Evolutionary conservation across 805 yeast genomes (phyloP).

Genomic region (Starmerella apicola): DNA sequence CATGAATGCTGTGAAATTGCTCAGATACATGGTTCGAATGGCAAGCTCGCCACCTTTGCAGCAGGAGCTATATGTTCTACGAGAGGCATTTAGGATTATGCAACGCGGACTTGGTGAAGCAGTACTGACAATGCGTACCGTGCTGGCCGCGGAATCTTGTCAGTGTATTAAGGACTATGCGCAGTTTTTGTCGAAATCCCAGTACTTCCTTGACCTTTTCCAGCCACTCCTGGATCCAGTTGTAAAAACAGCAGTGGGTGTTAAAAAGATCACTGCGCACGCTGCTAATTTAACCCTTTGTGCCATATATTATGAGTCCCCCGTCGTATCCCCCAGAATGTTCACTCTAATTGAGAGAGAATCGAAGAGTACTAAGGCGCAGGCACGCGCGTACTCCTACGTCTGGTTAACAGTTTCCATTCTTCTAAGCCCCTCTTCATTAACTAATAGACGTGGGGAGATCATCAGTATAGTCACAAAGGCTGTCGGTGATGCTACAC

Average conservation of each 20-base stretch:
- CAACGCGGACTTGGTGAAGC: constrained; percentile 56
- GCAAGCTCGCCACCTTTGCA: too few species aligned
- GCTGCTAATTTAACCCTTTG: constrained; percentile 32
- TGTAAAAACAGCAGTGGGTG: constrained; percentile 42
- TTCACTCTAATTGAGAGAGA: constrained; percentile 27
- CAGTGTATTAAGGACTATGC: constrained; percentile 55
- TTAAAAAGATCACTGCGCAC: constrained; percentile 54
- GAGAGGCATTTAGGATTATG: constrained; percentile 31
- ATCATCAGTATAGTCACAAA: constrained; percentile 42
- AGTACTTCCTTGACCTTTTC: constrained; percentile 24
- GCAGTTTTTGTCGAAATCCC: constrained; percentile 19
- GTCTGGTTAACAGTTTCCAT: constrained; percentile 56
- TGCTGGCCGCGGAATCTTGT: constrained; percentile 64
- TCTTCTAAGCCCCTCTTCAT: constrained; percentile 22
- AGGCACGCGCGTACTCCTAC: constrained; percentile 58
- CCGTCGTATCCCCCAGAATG: constrained; percentile 5
- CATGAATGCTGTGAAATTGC: constrained; percentile 45
- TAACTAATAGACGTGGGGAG: constrained; percentile 1
- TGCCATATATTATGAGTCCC: constrained; percentile 39
- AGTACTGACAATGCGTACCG: constrained; percentile 65
- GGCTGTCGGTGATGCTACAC: constrained; percentile 68
- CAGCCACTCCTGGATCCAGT: constrained; percentile 41
- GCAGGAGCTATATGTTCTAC: constrained; percentile 21
- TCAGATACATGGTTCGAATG: constrained; percentile 54
- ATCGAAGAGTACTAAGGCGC: constrained; percentile 55